Base-by-base conservation (phyloP, 2,329 filamentous ascomycete genomes). In the Sporothrix curviconia region DNA sequence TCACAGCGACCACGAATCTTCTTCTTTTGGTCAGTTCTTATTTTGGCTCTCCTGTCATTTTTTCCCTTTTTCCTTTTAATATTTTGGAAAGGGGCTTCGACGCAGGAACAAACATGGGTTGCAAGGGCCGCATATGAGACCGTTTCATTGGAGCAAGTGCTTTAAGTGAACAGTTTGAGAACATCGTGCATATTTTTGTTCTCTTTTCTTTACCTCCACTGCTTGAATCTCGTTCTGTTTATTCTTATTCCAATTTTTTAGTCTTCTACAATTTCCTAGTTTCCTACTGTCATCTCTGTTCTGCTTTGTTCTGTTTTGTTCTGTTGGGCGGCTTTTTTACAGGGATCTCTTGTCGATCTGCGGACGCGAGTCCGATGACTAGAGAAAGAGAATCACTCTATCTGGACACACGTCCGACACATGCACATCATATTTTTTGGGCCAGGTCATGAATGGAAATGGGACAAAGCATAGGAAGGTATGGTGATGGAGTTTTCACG, bases 361-460 rank as follows among this genome's bases (percentile, higher is more conserved):
- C 42, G 51, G 60, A 56, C 57, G 57, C 60, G 55, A 60, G 58
- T 60, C 55, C 39, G 34, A 17, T 42, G 58, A 53, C 47, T 58
- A 58, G 55, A 60, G 56, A 62, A 57, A 60, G 49, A 52, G 17
- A 40, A 42, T n/a, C n/a, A 57, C 22, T 25, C 15, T 19, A n/a
- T 15, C 30, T 36, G 60, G 60, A 57, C 60, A 53, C 60, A 24
- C 60, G 60, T 59, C 58, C 60, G 19, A 40, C 28, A 22, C 36
- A 14, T 5, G 25, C 15, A 32, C 28, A 7, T 36, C 19, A 15
- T 36, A n/a, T 8, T 25, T 24, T n/a, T 17, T 30, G n/a, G 53
- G n/a, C n/a, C n/a, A n/a, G n/a, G n/a, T n/a, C n/a, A n/a, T n/a
- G n/a, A n/a, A 49, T 42, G 25, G 56, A 28, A 14, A 43, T 34